Conservation (phyloP, 805 yeast species). For the Kurtzmaniella cleridarum region DNA sequence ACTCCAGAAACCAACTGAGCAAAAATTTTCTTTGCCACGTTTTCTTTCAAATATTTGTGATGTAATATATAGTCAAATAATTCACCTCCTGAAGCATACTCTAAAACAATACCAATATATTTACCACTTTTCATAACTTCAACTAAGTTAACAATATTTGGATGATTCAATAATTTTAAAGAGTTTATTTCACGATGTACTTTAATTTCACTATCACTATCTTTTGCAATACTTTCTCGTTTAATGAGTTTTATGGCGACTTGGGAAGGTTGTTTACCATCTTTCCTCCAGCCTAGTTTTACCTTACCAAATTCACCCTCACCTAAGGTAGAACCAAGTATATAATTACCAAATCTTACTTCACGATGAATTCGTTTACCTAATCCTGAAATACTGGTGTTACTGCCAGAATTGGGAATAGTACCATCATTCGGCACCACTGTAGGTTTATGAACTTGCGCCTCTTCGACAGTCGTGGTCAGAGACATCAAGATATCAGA, state of each 20-base stretch:
- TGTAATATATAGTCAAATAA: slow-evolving; percentile 86
- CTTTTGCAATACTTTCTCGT: slow-evolving; percentile 81
- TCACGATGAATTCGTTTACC: slow-evolving; percentile 46
- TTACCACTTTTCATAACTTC: slow-evolving; percentile 92
- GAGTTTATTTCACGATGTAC: slow-evolving; percentile 93
- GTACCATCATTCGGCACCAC: no score
- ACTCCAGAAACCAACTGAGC: slow-evolving; percentile 94
- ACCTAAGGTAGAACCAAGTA: slow-evolving; percentile 89
- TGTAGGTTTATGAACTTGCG: no score
- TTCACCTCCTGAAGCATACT: slow-evolving; percentile 97
- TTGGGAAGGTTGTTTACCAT: slow-evolving; percentile 70
- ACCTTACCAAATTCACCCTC: slow-evolving; percentile 99
- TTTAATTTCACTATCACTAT: slow-evolving; percentile 80
- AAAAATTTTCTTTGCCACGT: slow-evolving; percentile 79
- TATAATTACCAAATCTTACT: slow-evolving; percentile 83
- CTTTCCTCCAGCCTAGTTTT: slow-evolving; percentile 92
- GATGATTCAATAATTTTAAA: slow-evolving; percentile 78
- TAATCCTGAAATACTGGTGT: not conserved
- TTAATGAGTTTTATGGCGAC: slow-evolving; percentile 92
- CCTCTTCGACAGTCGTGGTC: no score
- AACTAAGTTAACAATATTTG: slow-evolving; percentile 86
- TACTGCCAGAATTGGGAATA: not conserved
- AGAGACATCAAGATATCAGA: no score
- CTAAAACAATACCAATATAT: slow-evolving; percentile 93
- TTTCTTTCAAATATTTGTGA: slow-evolving; percentile 81